These are phyloP conservation scores for Mortierella sp. DNA, from an alignment of 371 early-diverging fungal species.

Conservation along the genomic window DNA sequence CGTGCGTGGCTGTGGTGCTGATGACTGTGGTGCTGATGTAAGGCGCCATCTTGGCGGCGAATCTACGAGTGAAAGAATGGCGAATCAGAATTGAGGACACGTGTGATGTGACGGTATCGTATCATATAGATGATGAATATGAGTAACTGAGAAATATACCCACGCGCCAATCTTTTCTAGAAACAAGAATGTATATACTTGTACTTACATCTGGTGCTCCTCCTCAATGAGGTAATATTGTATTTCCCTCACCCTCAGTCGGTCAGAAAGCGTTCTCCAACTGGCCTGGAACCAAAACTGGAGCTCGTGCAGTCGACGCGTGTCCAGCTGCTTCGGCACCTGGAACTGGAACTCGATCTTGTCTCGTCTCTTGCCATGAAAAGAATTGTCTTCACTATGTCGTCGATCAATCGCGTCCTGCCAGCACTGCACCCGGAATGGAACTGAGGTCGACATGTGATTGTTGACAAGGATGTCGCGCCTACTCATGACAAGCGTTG, in stretches of 20 bases:
- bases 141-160: too few species aligned
- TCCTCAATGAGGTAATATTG: conserved; percentile 45
- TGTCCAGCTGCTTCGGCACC: conserved; percentile 46
- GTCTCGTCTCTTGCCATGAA: conserved; percentile 38
- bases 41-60: conserved; percentile 5
- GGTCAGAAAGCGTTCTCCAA: conserved; percentile 35
- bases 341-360: conserved; percentile 48
- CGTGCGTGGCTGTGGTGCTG: conserved; percentile 33
- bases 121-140: too few species aligned
- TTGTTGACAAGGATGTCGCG: conserved; percentile 46
- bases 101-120: too few species aligned
- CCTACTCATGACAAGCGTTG: conserved; percentile 31
- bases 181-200: too few species aligned
- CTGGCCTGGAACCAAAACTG: conserved; percentile 44
- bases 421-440: conserved; percentile 43
- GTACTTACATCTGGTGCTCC: conserved; percentile 39
- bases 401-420: conserved; percentile 39
- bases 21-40: conserved; percentile 16
- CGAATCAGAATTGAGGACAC: not conserved
- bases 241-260: conserved; percentile 29
- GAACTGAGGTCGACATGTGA: conserved; percentile 24
- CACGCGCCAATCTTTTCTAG: too few species aligned
- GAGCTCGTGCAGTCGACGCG: conserved; percentile 22
- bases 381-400: conserved; percentile 36
- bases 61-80: conserved; percentile 14